Evolutionary conservation across 805 yeast species (phyloP).

Genomic region (Cephaloascus albidus): DNA sequence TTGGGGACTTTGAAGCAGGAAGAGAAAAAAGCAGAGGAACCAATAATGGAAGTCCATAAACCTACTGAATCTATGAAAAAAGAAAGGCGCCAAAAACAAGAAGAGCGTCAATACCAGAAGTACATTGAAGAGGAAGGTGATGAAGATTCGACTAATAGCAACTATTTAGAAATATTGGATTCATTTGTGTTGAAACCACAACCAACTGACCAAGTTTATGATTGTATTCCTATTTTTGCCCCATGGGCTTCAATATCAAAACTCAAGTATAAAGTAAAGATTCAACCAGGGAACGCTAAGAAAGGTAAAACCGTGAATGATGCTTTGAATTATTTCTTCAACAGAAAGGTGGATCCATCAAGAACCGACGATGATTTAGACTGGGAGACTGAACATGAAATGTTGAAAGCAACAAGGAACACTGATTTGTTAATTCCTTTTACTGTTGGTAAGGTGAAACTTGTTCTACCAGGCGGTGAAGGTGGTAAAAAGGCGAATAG

Average conservation of each 20-base stretch:
- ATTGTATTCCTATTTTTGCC: conserved; percentile 79
- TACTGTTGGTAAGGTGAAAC: conserved; percentile 65
- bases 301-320: conserved; percentile 83
- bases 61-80: not conserved
- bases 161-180: conserved; percentile 35
- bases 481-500: conserved; percentile 12
- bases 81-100: conserved; percentile 24
- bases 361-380: conserved; percentile 44
- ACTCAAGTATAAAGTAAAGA: conserved; percentile 71
- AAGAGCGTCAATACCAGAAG: conserved; percentile 34
- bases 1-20: conserved; percentile 73
- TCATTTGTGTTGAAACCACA: conserved; percentile 34
- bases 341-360: conserved; percentile 23
- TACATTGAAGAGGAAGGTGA: conserved; percentile 22
- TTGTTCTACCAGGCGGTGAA: conserved; percentile 43
- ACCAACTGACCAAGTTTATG: conserved; percentile 41
- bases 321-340: conserved; percentile 46
- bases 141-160: conserved; percentile 12
- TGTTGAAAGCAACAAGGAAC: conserved; percentile 47
- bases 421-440: conserved; percentile 59
- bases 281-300: conserved; percentile 72
- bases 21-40: conserved; percentile 16
- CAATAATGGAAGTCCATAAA: conserved; percentile 5
- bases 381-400: conserved; percentile 63
- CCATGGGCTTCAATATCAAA: conserved; percentile 82